A percentile compares a stretch with the other conserved stretches of the same genome.
phyloP scores from a whole-genome alignment of 2,329 filamentous ascomycete genomes.

The Exophiala oligosperma region DNA sequence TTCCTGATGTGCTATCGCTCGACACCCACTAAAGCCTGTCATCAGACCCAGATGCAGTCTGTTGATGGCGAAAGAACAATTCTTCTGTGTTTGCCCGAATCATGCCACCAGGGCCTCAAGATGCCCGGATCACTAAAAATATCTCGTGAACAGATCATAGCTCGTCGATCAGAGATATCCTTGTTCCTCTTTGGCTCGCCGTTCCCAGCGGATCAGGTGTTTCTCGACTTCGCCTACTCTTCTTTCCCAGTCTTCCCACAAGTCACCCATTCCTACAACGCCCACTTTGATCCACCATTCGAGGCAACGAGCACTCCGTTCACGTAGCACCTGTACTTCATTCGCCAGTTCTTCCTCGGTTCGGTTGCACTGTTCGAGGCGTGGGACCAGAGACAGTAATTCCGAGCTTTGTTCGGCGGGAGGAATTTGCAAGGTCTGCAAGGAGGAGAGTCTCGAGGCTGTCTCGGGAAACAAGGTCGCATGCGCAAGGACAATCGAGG shows the following conservation, averaged over 20 bases:
- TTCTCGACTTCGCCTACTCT: slow-evolving; percentile 67
- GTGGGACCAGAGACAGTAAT: slow-evolving; percentile 44
- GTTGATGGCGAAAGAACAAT: not conserved
- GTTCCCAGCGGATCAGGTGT: slow-evolving; percentile 63
- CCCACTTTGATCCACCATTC: slow-evolving; percentile 73
- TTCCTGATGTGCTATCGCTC: not conserved
- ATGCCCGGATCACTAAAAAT: not conserved
- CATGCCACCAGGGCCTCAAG: not conserved
- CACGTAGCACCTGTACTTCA: slow-evolving; percentile 42
- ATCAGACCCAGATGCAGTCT: not conserved
- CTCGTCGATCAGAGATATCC: slow-evolving; percentile 36
- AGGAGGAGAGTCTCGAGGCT: slow-evolving; percentile 47
- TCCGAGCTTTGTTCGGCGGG: slow-evolving; percentile 42
- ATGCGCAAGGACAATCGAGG: slow-evolving; percentile 43
- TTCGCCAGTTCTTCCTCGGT: slow-evolving; percentile 41
- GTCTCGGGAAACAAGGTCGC: slow-evolving; percentile 49
- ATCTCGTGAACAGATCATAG: not conserved
- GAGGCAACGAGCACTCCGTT: slow-evolving; percentile 51
- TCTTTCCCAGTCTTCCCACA: slow-evolving; percentile 70
- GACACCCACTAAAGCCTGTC: not conserved
- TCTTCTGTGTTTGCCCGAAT: not conserved
- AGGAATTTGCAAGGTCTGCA: slow-evolving; percentile 49
- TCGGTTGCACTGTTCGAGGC: slow-evolving; percentile 38
- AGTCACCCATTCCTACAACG: slow-evolving; percentile 66
- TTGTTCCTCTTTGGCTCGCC: slow-evolving; percentile 48